These are phyloP conservation scores for Linnemannia schmuckeri DNA, from an alignment of 192 early-diverging fungal species.

Conservation along the genomic window DNA sequence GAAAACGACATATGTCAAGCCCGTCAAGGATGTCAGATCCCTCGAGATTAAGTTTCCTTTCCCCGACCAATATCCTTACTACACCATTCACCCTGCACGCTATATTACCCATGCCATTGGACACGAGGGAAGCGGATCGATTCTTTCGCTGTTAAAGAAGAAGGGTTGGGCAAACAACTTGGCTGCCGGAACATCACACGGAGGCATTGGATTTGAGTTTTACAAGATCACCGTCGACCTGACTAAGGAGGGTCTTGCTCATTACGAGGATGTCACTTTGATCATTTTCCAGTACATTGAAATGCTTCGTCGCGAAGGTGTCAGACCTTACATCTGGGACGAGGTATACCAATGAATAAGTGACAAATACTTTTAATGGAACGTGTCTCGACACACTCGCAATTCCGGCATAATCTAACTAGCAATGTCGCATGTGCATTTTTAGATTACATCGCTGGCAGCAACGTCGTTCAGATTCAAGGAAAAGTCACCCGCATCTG, in stretches of 20 bases:
- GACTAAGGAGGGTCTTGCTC: constrained; percentile 83
- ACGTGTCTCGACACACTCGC: background rate
- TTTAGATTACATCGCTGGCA: constrained; percentile 58
- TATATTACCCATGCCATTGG: constrained; percentile 94
- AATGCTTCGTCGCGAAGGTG: constrained; percentile 78
- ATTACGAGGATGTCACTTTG: constrained; percentile 85
- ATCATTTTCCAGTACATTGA: constrained; percentile 92
- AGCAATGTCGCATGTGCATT: background rate
- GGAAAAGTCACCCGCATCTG: constrained; percentile 78
- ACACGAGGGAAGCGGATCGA: constrained; percentile 90
- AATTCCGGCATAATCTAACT: background rate
- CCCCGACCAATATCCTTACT: constrained; percentile 78
- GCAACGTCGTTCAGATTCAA: constrained; percentile 77
- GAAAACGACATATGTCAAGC: constrained; percentile 78
- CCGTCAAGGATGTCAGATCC: constrained; percentile 85
- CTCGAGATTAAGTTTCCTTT: constrained; percentile 90
- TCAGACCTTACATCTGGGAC: constrained; percentile 85
- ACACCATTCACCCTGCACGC: constrained; percentile 70
- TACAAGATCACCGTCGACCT: constrained; percentile 88
- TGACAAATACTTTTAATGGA: constrained; percentile 54
- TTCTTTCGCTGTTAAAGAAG: constrained; percentile 87
- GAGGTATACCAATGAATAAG: constrained; percentile 67
- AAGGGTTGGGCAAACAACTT: constrained; percentile 92
- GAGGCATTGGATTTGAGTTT: constrained; percentile 81
- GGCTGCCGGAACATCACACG: constrained; percentile 72